Base-by-base conservation (phyloP, 371 early-diverging fungal species). In the Lichtheimia ramosa region DNA sequence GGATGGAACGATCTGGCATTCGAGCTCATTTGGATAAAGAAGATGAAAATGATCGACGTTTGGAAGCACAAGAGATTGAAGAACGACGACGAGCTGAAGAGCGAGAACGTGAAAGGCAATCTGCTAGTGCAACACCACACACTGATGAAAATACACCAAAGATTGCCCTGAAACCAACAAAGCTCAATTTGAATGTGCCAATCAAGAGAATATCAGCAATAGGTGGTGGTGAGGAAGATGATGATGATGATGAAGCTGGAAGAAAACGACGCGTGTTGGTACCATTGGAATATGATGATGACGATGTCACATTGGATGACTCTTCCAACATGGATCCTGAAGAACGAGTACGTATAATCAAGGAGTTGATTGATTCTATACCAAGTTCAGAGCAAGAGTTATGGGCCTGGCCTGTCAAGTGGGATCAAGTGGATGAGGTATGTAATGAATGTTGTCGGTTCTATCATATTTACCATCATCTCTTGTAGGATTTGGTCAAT, bases 351-450 rank as follows among this genome's bases (percentile, higher is more conserved):
- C 65, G 67, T 46, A 82, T 80, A 50, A 75, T 90, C 18, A 86
- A 88, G 64, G 84, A 82, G 2, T 66, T 93, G 24, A 85, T 92
- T 50, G 82, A 79, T 42, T 73, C 77, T 28, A 89, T 95, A 66
- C 93, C 93, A n/a, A 83, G 90, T 2, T 92, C 88, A n/a, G 76
- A 85, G 50, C 81, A 87, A 18, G 89, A 84, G 2, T 62, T 95
- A 50, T 91, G 87, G 84, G 79, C 61, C 0, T 95, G 91, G 87
- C 59, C 73, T 16, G 82, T 95, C 13, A 84, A 87, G 57, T 95
- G 93, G 93, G 83, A 91, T 46, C 83, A 81, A 61, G 54, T 92
- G 54, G 83, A 87, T 52, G 87, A 89, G 56, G 91, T 90, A 68
- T 16, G 10, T 34, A 34, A 8, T 8, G n/a, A 34, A 34, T 34